phyloP scores from a whole-genome alignment of 2,329 filamentous ascomycete species.

The Apiospora saccharicola region DNA sequence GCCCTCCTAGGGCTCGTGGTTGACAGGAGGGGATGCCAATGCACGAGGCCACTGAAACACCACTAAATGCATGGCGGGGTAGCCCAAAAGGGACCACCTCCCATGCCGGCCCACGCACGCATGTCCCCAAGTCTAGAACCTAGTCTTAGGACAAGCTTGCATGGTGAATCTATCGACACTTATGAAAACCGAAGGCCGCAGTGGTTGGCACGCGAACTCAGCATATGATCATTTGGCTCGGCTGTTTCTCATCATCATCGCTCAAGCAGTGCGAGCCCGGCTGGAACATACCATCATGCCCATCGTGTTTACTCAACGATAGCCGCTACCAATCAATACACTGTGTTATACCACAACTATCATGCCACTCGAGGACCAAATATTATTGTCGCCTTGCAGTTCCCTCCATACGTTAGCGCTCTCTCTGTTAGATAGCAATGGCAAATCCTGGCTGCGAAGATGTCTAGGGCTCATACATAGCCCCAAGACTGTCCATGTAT shows the following conservation, averaged over 20 bases:
- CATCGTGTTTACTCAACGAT: too few relatives aligned
- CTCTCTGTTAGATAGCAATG: neutral
- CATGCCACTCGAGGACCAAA: neutral
- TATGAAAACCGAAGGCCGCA: neutral
- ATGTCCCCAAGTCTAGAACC: neutral
- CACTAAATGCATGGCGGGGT: constrained; percentile 15
- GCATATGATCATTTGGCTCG: neutral
- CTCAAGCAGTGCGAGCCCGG: too few relatives aligned
- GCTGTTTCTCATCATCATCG: too few relatives aligned
- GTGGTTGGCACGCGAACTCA: neutral
- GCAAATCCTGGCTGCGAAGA: neutral
- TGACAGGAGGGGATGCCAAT: neutral
- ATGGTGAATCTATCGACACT: neutral
- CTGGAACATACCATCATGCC: too few relatives aligned
- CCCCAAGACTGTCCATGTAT: neutral
- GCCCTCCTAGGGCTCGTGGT: neutral
- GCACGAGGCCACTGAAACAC: neutral
- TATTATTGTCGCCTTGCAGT: neutral
- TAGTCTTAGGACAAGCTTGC: neutral
- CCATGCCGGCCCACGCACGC: neutral
- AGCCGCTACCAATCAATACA: neutral
- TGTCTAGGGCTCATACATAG: neutral
- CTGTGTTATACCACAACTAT: neutral
- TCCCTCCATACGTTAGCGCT: too few relatives aligned
- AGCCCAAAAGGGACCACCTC: neutral